Percentiles rank a stretch among this genome's conserved stretches.
phyloP scores from a whole-genome alignment of 2,329 filamentous ascomycete species.

The Sporothrix globosa region DNA sequence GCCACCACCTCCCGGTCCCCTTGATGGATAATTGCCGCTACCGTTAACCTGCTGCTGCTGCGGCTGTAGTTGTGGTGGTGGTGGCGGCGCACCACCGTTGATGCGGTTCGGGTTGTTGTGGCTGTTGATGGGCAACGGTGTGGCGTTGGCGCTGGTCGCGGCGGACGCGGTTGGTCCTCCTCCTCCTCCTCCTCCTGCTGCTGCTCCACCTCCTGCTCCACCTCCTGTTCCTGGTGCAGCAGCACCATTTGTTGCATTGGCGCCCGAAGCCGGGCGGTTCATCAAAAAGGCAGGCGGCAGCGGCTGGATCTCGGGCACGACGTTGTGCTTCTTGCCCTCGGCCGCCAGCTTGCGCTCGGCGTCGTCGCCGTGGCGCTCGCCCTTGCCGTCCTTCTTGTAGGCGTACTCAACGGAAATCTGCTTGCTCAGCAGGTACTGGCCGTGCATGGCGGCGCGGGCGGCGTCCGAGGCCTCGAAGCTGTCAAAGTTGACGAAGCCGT shows the following conservation, averaged over 20 bases:
- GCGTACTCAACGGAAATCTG: constrained; percentile 96
- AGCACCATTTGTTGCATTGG: not conserved
- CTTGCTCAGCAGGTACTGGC: constrained; percentile 96
- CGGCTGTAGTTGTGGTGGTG: not conserved
- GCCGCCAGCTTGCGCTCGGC: constrained; percentile 90
- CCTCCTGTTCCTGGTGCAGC: constrained; percentile 29
- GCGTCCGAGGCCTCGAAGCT: constrained; percentile 93
- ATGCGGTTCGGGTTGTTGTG: constrained; percentile 25
- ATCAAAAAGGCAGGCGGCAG: constrained; percentile 73
- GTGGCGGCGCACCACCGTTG: not conserved
- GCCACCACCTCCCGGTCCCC: constrained; percentile 5
- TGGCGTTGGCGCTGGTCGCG: constrained; percentile 30
- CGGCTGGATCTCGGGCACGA: constrained; percentile 77
- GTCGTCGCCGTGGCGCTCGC: constrained; percentile 91
- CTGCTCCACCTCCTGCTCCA: not conserved
- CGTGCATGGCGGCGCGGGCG: constrained; percentile 89
- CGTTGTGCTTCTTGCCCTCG: constrained; percentile 92
- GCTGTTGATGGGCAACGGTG: constrained; percentile 31
- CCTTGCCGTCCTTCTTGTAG: constrained; percentile 99
- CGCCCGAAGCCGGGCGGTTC: constrained; percentile 40
- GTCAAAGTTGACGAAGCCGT: constrained; percentile 91
- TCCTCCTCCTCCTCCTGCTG: too few relatives aligned
- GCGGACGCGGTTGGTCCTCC: constrained; percentile 29
- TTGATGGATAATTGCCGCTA: constrained; percentile 11
- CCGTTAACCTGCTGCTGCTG: not conserved